These are phyloP conservation scores for Coix lacrymajobi DNA, from an alignment of 176 grass and related monocot genomes.

Conservation along the genomic window DNA sequence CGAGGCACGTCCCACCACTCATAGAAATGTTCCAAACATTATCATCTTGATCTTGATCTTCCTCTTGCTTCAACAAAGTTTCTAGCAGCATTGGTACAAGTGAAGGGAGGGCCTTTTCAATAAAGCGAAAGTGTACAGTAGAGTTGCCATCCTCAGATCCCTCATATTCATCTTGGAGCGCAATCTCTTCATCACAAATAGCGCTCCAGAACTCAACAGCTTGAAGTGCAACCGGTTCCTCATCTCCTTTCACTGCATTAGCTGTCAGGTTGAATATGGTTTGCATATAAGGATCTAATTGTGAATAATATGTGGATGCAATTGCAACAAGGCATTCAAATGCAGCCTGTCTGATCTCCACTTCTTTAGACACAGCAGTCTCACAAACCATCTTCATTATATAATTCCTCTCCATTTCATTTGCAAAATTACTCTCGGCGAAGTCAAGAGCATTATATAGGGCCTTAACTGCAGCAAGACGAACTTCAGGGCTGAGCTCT, in stretches of 20 bases:
- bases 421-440: slow-evolving; percentile 87
- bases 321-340: slow-evolving; percentile 90
- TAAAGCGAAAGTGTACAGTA: slow-evolving; percentile 61
- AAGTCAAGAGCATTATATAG: slow-evolving; percentile 85
- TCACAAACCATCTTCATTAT: slow-evolving; percentile 95
- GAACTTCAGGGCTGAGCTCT: slow-evolving; percentile 66
- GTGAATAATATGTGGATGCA: slow-evolving; percentile 75
- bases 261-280: slow-evolving; percentile 71
- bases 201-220: slow-evolving; percentile 94
- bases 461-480: slow-evolving; percentile 71
- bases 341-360: slow-evolving; percentile 74
- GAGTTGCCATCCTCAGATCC: slow-evolving; percentile 60
- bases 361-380: slow-evolving; percentile 66
- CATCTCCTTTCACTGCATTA: slow-evolving; percentile 71
- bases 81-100: slow-evolving; percentile 90
- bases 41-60: slow-evolving; percentile 94
- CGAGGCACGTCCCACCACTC: slow-evolving; percentile 76
- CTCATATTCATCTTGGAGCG: slow-evolving; percentile 57
- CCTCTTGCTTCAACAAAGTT: slow-evolving; percentile 85
- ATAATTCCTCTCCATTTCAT: slow-evolving; percentile 82
- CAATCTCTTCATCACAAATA: slow-evolving; percentile 90
- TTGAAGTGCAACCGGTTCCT: slow-evolving; percentile 68
- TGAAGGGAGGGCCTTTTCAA: slow-evolving; percentile 80
- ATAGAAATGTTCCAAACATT: slow-evolving; percentile 73
- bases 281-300: slow-evolving; percentile 69